Conservation (phyloP, 495 filamentous ascomycete species). For the Cercophora newfieldiana region DNA sequence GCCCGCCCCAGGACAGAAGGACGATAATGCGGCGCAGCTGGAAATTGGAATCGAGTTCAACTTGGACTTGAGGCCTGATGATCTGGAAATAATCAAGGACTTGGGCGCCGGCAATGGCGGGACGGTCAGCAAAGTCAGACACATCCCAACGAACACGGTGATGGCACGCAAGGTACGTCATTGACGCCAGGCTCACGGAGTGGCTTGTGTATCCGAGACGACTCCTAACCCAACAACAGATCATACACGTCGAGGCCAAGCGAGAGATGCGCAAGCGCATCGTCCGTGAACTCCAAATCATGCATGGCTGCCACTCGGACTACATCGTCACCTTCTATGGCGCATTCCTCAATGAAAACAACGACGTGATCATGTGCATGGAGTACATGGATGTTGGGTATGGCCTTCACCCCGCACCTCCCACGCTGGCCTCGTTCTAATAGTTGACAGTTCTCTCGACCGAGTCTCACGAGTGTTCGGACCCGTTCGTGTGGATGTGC, state of each 20-base stretch:
- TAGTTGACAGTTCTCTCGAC: constrained; percentile 74
- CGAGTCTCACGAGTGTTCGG: constrained; percentile 91
- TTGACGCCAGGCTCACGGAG: background rate
- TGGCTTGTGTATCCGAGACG: background rate
- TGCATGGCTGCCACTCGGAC: constrained; percentile 94
- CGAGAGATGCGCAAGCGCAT: constrained; percentile 95
- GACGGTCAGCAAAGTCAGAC: constrained; percentile 95
- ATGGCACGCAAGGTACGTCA: constrained; percentile 91
- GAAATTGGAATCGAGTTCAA: constrained; percentile 98
- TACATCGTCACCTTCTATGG: constrained; percentile 98
- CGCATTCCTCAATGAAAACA: constrained; percentile 90
- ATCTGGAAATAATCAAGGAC: constrained; percentile 89
- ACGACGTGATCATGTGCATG: constrained; percentile 99
- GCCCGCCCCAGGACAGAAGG: constrained; percentile 64
- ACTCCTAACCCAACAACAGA: constrained; percentile 51
- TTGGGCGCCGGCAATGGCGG: constrained; percentile 95
- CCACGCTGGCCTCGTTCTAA: constrained; percentile 35
- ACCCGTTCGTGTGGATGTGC: constrained; percentile 93
- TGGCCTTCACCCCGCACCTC: constrained; percentile 29
- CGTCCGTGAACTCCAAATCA: constrained; percentile 92
- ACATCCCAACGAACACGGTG: constrained; percentile 88
- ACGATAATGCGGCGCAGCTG: constrained; percentile 66
- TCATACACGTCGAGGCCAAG: constrained; percentile 98
- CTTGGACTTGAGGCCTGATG: constrained; percentile 86
- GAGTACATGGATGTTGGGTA: constrained; percentile 99